These are phyloP conservation scores for Scenedesmus sp. DNA, from an alignment of 163 green algal genomes.

Conservation along the genomic window DNA sequence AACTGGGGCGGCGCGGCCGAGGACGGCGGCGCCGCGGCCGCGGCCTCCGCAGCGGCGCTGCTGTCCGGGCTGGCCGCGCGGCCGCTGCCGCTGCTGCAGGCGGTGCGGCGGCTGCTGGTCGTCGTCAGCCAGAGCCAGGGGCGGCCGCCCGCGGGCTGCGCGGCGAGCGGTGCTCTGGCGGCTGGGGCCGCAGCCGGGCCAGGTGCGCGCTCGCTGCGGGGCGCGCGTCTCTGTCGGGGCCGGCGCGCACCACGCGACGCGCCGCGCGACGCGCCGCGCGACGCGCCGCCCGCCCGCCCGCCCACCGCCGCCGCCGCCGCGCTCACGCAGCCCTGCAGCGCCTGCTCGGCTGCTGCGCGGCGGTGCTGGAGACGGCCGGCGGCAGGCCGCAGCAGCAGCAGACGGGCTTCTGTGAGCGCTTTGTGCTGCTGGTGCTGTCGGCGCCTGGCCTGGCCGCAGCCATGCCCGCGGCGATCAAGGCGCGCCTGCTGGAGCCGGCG, in stretches of 20 bases:
- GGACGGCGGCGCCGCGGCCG: not conserved
- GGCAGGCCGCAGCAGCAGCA: conserved; percentile 18
- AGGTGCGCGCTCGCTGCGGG: not conserved
- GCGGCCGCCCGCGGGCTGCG: too few relatives aligned
- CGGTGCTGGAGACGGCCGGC: conserved; percentile 26
- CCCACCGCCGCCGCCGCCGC: too few relatives aligned
- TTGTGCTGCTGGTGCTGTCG: conserved; percentile 37
- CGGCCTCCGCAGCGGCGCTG: not conserved
- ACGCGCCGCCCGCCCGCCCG: too few relatives aligned
- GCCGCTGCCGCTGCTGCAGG: conserved; percentile 38
- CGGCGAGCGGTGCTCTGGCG: too few relatives aligned
- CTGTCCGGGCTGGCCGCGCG: not conserved
- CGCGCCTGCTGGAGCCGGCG: conserved; percentile 17
- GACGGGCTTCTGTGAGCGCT: conserved; percentile 8
- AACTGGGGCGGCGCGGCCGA: conserved; percentile 13
- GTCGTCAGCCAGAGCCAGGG: too few relatives aligned
- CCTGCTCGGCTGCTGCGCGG: conserved; percentile 31
- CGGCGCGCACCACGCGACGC: too few relatives aligned
- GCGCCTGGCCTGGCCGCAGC: conserved; percentile 26
- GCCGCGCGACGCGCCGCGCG: too few relatives aligned
- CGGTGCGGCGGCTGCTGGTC: conserved; percentile 26
- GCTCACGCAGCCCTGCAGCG: conserved; percentile 39
- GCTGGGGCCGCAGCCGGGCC: not conserved
- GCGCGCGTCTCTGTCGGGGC: too few relatives aligned
- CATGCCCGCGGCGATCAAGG: not conserved